Base-by-base conservation (phyloP, 2,329 filamentous ascomycete species). In the Aspergillus luchuensis region DNA sequence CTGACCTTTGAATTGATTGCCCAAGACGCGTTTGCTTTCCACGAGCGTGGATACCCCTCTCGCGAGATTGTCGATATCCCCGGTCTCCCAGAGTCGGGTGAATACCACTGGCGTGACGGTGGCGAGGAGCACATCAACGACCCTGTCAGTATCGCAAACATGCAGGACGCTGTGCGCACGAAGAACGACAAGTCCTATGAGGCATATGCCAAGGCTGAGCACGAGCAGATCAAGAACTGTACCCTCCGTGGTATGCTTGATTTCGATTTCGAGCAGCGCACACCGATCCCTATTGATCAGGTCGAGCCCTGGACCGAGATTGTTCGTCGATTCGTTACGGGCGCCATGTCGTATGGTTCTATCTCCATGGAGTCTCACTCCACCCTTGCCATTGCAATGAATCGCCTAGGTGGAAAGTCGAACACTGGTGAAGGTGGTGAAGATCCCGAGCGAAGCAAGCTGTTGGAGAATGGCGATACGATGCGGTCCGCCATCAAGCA, bases 171-270 rank as follows among this genome's bases (percentile, higher is more conserved):
- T 11, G 94, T 97, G 15, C 90, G 94, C 61, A 94, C 90, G 65
- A 97, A 97, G 87, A 97, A 98, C 72, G 93, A 97, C 82, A 97
- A 97, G 81, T 97, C 94, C 0, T 98, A 97, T 78, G 93, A 97
- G 79, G 93, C 94, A 0, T 98, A 98, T 80, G 96, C 94, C 0
- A 87, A 89, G 64, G 90, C 92, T 2, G 92, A 95, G 76, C 96
- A 97, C 73, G 93, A 97, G 81, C 91, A 95, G 73, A 97, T 97
- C 82, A 97, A 97, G 83, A 87, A 92, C 72, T 98, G 94, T 79
- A 98, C 94, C 1, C 87, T 98, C 7, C 91, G 94, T 75, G 94
- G 94, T 73, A 86, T 97, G 74, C 86, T 98, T 45, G 94, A 98
- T 77, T 98, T 98, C 81, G 92, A 96, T 77, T 97, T 97, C 69